Evolutionary conservation across 2,329 filamentous ascomycete species (phyloP).

Genomic region (Colletotrichum coccodes): DNA sequence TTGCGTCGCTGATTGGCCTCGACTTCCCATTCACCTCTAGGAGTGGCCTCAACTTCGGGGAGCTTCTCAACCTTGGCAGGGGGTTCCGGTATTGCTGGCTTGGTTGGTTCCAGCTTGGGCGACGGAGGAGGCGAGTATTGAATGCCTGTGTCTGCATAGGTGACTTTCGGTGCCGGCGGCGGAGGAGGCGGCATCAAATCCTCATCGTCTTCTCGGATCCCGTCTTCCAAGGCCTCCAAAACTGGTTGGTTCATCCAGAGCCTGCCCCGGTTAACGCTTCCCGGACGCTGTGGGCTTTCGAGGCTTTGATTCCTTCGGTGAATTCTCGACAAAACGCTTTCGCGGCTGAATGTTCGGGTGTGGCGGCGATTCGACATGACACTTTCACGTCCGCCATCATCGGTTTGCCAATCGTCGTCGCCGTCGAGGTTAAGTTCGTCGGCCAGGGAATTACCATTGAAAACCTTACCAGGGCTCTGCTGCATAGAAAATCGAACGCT

Average conservation of each 20-base stretch:
- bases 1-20: conserved; percentile 77
- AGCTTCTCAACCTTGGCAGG: conserved; percentile 47
- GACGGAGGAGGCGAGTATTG: conserved; percentile 88
- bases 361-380: conserved; percentile 63
- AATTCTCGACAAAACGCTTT: conserved; percentile 60
- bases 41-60: conserved; percentile 54
- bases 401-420: conserved; percentile 77
- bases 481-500: conserved; percentile 79
- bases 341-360: conserved; percentile 65
- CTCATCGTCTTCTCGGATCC: conserved; percentile 61
- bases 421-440: conserved; percentile 91
- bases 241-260: conserved; percentile 64
- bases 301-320: conserved; percentile 68
- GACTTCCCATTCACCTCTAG: conserved; percentile 65
- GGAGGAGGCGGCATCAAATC: conserved; percentile 37
- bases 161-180: conserved; percentile 48
- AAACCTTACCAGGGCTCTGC: conserved; percentile 60
- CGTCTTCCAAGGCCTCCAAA: conserved; percentile 64
- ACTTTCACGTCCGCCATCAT: conserved; percentile 76
- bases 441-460: conserved; percentile 80
- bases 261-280: conserved; percentile 64
- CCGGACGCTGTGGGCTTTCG: conserved; percentile 66
- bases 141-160: conserved; percentile 80
- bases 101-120: conserved; percentile 60
- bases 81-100: conserved; percentile 56